Evolutionary conservation across 2,329 filamentous ascomycete species (phyloP).

Genomic region (Calonectria naviculata): DNA sequence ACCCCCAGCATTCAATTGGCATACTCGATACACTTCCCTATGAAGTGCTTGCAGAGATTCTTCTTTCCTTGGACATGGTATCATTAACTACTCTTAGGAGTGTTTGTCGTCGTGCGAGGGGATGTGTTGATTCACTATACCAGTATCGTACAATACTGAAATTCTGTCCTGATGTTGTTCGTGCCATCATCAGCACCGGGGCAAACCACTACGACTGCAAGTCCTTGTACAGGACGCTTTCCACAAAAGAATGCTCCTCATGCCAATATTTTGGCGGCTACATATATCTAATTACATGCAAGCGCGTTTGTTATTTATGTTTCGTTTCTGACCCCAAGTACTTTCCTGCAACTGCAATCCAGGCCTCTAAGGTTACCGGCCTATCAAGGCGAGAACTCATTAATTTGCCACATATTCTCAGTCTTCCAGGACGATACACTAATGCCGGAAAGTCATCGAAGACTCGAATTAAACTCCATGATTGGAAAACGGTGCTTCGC

Average conservation of each 20-base stretch:
- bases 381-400: background rate
- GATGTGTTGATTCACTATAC: constrained; percentile 46
- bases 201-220: constrained; percentile 42
- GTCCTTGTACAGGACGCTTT: constrained; percentile 47
- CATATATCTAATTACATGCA: constrained; percentile 21
- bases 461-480: constrained; percentile 2
- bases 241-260: constrained; percentile 42
- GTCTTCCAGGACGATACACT: constrained; percentile 20
- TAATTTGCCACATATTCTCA: background rate
- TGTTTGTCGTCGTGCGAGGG: constrained; percentile 47
- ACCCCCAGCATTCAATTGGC: constrained; percentile 27
- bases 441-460: background rate
- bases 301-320: constrained; percentile 52
- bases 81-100: constrained; percentile 47
- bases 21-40: constrained; percentile 41
- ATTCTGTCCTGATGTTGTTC: constrained; percentile 43
- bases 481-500: background rate
- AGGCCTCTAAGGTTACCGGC: background rate
- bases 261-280: constrained; percentile 49
- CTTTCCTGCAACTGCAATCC: constrained; percentile 35
- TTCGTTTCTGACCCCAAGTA: constrained; percentile 43
- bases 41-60: constrained; percentile 42
- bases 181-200: constrained; percentile 45
- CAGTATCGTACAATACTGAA: constrained; percentile 43
- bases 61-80: constrained; percentile 44